phyloP scores from a whole-genome alignment of 2,329 filamentous ascomycete genomes.

The Geosmithia flava region DNA sequence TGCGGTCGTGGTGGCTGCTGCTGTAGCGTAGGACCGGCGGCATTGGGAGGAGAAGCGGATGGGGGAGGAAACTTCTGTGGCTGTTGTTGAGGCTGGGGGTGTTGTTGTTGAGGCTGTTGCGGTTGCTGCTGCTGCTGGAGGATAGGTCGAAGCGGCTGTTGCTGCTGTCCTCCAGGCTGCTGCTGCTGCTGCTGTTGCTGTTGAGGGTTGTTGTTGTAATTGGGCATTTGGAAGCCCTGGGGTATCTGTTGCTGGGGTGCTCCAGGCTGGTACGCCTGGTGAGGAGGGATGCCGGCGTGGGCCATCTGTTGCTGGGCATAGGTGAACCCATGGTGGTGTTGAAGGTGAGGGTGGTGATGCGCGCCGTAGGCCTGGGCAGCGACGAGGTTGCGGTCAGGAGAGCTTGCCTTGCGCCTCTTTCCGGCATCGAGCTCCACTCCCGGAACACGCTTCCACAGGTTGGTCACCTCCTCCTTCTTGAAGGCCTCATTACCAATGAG shows the following conservation, averaged over 20 bases:
- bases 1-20: constrained; percentile 1
- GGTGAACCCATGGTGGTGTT: not conserved
- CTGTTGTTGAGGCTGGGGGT: constrained; percentile 9
- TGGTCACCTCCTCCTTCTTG: constrained; percentile 42
- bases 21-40: not conserved
- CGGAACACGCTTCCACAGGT: constrained; percentile 44
- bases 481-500: constrained; percentile 51
- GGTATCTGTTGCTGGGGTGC: constrained; percentile 3
- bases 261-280: constrained; percentile 11
- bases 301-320: constrained; percentile 16
- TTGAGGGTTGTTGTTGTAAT: constrained; percentile 10
- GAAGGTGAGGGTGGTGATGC: constrained; percentile 20
- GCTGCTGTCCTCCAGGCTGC: constrained; percentile 8
- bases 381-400: constrained; percentile 34
- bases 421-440: constrained; percentile 47
- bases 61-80: not conserved
- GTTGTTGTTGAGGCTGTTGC: constrained; percentile 10
- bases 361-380: constrained; percentile 18
- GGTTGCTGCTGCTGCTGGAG: not conserved
- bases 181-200: constrained; percentile 9
- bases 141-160: not conserved
- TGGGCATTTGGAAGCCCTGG: constrained; percentile 19
- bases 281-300: constrained; percentile 17
- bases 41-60: not conserved
- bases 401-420: constrained; percentile 38